These are phyloP conservation scores for Gigaspora rosea DNA, from an alignment of 192 early-diverging fungal genomes.

Conservation along the genomic window DNA sequence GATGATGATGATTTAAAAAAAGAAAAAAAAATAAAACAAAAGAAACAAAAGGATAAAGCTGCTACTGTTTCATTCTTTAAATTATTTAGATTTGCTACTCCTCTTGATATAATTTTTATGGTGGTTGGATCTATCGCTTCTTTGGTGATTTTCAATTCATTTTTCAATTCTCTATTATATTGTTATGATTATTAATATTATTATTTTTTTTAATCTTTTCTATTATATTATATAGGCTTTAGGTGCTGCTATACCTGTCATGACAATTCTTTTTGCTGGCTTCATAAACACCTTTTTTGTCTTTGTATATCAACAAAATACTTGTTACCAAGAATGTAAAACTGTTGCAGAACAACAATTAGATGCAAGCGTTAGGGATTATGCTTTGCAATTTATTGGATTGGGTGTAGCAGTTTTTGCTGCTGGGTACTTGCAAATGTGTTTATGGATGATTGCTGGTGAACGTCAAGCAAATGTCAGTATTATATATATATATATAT, in stretches of 20 bases:
- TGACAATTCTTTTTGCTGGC: slow-evolving; percentile 50
- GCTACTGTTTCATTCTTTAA: slow-evolving; percentile 52
- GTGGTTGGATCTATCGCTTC: slow-evolving; percentile 32
- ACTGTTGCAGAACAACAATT: slow-evolving; percentile 26
- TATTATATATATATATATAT: too few species aligned
- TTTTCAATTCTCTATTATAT: slow-evolving; percentile 15
- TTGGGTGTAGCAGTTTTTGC: slow-evolving; percentile 26
- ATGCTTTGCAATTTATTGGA: slow-evolving; percentile 12
- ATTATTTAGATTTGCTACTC: slow-evolving; percentile 72
- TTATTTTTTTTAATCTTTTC: background rate
- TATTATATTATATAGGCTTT: slow-evolving; percentile 38
- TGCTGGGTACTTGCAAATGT: slow-evolving; percentile 30
- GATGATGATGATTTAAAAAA: slow-evolving; percentile 7
- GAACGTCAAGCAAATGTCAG: slow-evolving; percentile 45
- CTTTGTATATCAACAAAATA: slow-evolving; percentile 32
- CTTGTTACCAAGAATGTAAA: slow-evolving; percentile 29
- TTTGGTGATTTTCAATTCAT: background rate
- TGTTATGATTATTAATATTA: slow-evolving; percentile 5
- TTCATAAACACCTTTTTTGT: slow-evolving; percentile 50
- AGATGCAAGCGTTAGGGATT: slow-evolving; percentile 15
- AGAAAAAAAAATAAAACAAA: slow-evolving; percentile 29
- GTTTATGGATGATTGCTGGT: slow-evolving; percentile 46
- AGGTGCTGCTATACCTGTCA: slow-evolving; percentile 49
- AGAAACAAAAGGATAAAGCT: slow-evolving; percentile 13
- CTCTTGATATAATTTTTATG: slow-evolving; percentile 59